Evolutionary conservation across 1,284 basidiomycete species (phyloP), one percentile per base, ranked within the genome.

Genomic region (Kwoniella shivajii): DNA sequence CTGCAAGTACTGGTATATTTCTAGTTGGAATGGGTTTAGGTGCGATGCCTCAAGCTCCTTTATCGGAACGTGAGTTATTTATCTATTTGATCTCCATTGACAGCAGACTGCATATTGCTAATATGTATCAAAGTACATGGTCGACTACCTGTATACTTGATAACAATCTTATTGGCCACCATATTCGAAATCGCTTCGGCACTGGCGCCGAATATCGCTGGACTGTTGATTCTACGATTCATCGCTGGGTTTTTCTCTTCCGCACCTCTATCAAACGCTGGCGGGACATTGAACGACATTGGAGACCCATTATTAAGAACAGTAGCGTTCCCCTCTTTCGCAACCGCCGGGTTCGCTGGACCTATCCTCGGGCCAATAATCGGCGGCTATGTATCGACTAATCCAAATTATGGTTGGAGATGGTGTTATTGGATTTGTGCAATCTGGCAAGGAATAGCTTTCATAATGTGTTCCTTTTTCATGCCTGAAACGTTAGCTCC

Each of bases 401-500:
- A 59, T 29, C 18, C 41, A 0, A 10, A 29, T 7, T 59, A 55
- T 24, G 66, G 66, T 14, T 68, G 66, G 66, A 50, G 66, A 42
- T 68, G 66, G 66, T 60, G 57, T 50, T 68, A 62, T 46, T 66
- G 63, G 60, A 41, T 65, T 7, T 45, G 45, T 20, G 65, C 60
- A 29, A 66, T 68, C 18, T 66, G 63, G 63, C 61, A 68, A 42
- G 66, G 50, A 1, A 6, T 50, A 3, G 57, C 60, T 4, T 66
- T 68, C 37, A 10, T 65, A 3, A 37, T 59, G 13, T 57, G 54
- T 9, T 45, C 51, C 30, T 31, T 60, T 1, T 63, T 64, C 53
- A 68, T 68, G 66, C 66, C 66, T 6, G 66, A 68, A 47, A 68
- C 66, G 4, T 51, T 64, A 3, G 57, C 56, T 2, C 52, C 57